A percentile compares a stretch with the other conserved stretches of the same genome.
These are phyloP conservation scores for Noccaea caerulescens DNA, from an alignment of 345 rosid species.

Conservation along the genomic window DNA sequence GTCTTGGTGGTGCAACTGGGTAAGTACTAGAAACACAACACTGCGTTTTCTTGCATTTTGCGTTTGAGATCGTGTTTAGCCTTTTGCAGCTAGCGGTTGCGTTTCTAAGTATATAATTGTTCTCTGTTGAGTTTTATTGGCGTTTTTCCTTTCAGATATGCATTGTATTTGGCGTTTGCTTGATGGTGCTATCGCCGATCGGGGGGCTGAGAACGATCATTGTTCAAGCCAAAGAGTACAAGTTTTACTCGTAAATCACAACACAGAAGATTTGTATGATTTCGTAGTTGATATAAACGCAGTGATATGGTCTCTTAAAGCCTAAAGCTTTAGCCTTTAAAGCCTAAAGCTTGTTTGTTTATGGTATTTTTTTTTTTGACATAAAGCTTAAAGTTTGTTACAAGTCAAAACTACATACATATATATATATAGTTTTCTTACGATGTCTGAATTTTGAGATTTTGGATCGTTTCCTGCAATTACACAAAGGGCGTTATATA, in stretches of 20 bases:
- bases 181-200: constrained; percentile 74
- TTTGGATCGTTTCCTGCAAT: not conserved
- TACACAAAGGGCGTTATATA: no score
- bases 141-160: constrained; percentile 56
- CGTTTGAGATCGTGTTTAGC: not conserved
- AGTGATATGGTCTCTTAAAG: not conserved
- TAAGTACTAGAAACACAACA: constrained; percentile 36
- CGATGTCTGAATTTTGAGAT: not conserved
- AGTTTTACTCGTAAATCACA: constrained; percentile 58
- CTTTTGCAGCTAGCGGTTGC: not conserved
- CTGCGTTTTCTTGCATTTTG: not conserved
- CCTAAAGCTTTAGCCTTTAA: not conserved
- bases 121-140: not conserved
- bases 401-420: constrained; percentile 5
- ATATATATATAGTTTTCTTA: not conserved
- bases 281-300: no score
- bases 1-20: constrained; percentile 80
- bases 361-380: no score
- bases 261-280: not conserved
- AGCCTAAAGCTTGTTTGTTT: constrained; percentile 1
- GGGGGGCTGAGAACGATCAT: constrained; percentile 80
- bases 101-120: constrained; percentile 20
- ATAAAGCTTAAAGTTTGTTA: constrained; percentile 3
- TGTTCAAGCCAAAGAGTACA: constrained; percentile 53
- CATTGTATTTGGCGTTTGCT: constrained; percentile 56